phyloP scores from a whole-genome alignment of 768 basidiomycete species.

The Cyclocybe cylindracea region DNA sequence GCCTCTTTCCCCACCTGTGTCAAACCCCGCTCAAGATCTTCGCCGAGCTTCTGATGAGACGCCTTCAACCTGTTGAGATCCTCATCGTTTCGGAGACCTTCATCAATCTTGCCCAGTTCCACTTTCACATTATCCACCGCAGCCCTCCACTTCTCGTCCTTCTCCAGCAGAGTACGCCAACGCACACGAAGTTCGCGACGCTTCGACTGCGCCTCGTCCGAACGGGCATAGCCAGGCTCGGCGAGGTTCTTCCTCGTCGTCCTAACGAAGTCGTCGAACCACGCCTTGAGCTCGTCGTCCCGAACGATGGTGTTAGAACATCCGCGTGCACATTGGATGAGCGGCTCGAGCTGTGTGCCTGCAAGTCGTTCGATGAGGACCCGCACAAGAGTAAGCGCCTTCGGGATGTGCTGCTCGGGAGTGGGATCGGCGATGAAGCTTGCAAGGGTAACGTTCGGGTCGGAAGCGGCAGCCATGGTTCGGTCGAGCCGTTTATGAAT shows the following conservation, averaged over 20 bases:
- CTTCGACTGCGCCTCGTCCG: slow-evolving; percentile 43
- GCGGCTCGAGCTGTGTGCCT: slow-evolving; percentile 48
- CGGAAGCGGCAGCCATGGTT: slow-evolving; percentile 49
- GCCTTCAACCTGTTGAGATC: slow-evolving; percentile 47
- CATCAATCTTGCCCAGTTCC: slow-evolving; percentile 46
- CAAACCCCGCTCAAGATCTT: slow-evolving; percentile 47
- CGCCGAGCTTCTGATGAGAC: slow-evolving; percentile 49
- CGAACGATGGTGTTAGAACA: slow-evolving; percentile 51
- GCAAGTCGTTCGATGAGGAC: slow-evolving; percentile 53
- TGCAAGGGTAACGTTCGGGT: slow-evolving; percentile 48
- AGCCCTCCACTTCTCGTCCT: slow-evolving; percentile 53
- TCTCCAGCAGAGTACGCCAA: slow-evolving; percentile 52
- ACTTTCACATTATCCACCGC: slow-evolving; percentile 46
- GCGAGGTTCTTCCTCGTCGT: slow-evolving; percentile 47
- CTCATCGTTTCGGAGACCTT: slow-evolving; percentile 46
- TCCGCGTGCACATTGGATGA: slow-evolving; percentile 41
- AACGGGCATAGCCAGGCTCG: slow-evolving; percentile 52
- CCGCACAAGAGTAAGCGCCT: slow-evolving; percentile 52
- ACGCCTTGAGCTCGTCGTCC: slow-evolving; percentile 53
- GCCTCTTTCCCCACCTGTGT: slow-evolving; percentile 36
- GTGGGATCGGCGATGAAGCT: slow-evolving; percentile 64
- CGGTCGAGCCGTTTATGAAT: slow-evolving; percentile 58
- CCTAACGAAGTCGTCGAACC: slow-evolving; percentile 56
- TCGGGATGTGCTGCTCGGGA: slow-evolving; percentile 59
- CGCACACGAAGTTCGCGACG: slow-evolving; percentile 46